These are phyloP conservation scores for Tardiomyces digboiensis DNA, from an alignment of 1,139 yeast species.

Conservation along the genomic window DNA sequence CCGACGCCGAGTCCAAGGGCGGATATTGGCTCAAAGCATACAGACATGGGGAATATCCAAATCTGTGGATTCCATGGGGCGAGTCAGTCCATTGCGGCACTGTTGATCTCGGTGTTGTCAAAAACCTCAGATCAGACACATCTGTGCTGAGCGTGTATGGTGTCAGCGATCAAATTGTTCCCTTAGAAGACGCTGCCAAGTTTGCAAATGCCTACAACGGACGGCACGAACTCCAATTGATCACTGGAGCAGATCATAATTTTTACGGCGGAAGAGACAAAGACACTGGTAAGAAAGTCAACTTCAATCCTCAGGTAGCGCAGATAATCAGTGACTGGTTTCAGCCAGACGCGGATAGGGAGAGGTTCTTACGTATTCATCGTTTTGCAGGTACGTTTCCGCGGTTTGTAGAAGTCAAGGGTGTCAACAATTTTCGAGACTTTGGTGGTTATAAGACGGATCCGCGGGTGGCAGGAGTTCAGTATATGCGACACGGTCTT, in stretches of 20 bases:
- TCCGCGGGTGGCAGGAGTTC: conserved; percentile 1
- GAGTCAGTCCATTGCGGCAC: conserved; percentile 50
- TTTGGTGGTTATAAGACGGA: conserved; percentile 57
- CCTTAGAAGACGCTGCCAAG: conserved; percentile 48
- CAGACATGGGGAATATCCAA: conserved; percentile 41
- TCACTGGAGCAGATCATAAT: conserved; percentile 74
- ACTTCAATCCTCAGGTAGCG: conserved; percentile 49
- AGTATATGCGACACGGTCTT: conserved; percentile 41
- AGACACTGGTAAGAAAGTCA: conserved; percentile 33
- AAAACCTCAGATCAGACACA: conserved; percentile 36
- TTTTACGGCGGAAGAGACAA: conserved; percentile 29
- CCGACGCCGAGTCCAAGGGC: conserved; percentile 27
- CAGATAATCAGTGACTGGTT: conserved; percentile 46
- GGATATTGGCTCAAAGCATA: conserved; percentile 33
- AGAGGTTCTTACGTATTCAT: conserved; percentile 39
- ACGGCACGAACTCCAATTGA: conserved; percentile 47
- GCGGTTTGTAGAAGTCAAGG: conserved; percentile 57
- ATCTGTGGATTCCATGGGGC: conserved; percentile 34
- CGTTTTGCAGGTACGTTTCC: conserved; percentile 32
- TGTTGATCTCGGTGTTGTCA: conserved; percentile 38
- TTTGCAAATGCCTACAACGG: conserved; percentile 50
- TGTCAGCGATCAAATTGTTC: conserved; percentile 52
- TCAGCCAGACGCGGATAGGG: conserved; percentile 38
- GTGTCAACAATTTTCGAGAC: conserved; percentile 68
- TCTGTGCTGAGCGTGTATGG: conserved; percentile 69